These are phyloP conservation scores for Singerocomus inundabilis DNA, from an alignment of 1,284 basidiomycete species.

Conservation along the genomic window DNA sequence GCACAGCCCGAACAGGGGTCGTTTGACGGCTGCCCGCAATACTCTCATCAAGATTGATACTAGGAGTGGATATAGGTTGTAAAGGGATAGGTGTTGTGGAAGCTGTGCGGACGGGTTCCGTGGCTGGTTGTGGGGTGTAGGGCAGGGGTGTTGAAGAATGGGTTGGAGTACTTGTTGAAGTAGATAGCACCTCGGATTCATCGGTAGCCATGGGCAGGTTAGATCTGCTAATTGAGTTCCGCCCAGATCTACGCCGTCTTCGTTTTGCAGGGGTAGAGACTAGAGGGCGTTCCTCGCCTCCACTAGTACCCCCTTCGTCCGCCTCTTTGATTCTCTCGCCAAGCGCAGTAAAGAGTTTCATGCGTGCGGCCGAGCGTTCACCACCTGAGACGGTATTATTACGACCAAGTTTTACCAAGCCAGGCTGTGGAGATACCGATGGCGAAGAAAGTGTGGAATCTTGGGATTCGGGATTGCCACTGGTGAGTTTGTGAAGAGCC, in stretches of 20 bases:
- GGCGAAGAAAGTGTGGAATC: slow-evolving; percentile 40
- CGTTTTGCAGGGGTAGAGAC: slow-evolving; percentile 47
- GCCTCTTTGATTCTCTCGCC: slow-evolving; percentile 62
- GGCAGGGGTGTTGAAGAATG: slow-evolving; percentile 53
- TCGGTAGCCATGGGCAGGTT: slow-evolving; percentile 50
- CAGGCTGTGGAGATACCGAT: slow-evolving; percentile 50
- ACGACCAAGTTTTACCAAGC: slow-evolving; percentile 50
- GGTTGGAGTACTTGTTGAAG: slow-evolving; percentile 60
- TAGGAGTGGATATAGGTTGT: slow-evolving; percentile 29
- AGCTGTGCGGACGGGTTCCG: slow-evolving; percentile 28
- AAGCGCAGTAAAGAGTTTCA: slow-evolving; percentile 60
- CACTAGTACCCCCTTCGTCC: slow-evolving; percentile 61
- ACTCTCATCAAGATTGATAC: slow-evolving; percentile 30
- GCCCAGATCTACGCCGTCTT: slow-evolving; percentile 55
- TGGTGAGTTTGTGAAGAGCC: slow-evolving; percentile 74
- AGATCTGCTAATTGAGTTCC: slow-evolving; percentile 50
- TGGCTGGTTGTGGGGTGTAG: slow-evolving; percentile 25
- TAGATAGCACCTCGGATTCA: slow-evolving; percentile 60
- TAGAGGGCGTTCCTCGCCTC: slow-evolving; percentile 56
- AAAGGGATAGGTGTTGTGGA: slow-evolving; percentile 32
- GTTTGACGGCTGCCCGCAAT: slow-evolving; percentile 33
- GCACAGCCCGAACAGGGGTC: slow-evolving; percentile 33
- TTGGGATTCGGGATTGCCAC: slow-evolving; percentile 49
- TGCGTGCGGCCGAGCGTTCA: slow-evolving; percentile 67
- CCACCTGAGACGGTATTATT: slow-evolving; percentile 80